Evolutionary conservation across 805 yeast genomes (phyloP), one percentile per base, ranked within the genome.

Genomic region (Barnettozyma siamensis): DNA sequence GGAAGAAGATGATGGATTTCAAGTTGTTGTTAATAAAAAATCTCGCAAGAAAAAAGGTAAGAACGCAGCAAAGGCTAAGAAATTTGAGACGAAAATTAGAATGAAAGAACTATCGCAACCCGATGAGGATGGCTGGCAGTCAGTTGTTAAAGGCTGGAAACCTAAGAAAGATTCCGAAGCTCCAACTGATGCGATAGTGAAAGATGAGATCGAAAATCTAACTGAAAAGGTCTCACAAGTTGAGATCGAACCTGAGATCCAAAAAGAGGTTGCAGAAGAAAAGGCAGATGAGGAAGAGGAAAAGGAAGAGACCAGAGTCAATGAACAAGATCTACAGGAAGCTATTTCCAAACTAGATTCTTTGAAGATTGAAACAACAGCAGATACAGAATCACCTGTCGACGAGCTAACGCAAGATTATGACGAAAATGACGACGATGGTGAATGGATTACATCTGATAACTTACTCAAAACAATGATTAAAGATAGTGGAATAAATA

Each of bases 401-500:
- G 31, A 33, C 29, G 39, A 32, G 7, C 44, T 54, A 2, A 48
- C 49, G 2, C 63, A 59, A 13, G 62, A 56, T 10, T 63, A 56
- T 8, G 80, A 75, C 33, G 84, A 73, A 17, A 75, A 71, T 24
- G 81, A 80, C 35, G 89, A 80, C 41, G 91, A 84, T 42, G 88
- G 86, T 31, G 96, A 85, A 47, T 93, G 99, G 99, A 93, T 93
- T 52, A 86, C 95, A 0, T 83, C 93, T 3, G 95, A 85, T 3
- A 93, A 88, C 53, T 63, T 93, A 26, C 68, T 75, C 31, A 87
- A 83, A 51, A 78, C 77, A 40, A 72, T 86, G 58, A 59, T 79
- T 31, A 81, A 79, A 57, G 91, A 87, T 53, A 75, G 70, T 53
- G 76, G 83, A 31, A 88, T 81, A 54, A 73, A 75, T 43, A 69